phyloP scores from a whole-genome alignment of 768 basidiomycete species.

The Trametes meyenii region DNA sequence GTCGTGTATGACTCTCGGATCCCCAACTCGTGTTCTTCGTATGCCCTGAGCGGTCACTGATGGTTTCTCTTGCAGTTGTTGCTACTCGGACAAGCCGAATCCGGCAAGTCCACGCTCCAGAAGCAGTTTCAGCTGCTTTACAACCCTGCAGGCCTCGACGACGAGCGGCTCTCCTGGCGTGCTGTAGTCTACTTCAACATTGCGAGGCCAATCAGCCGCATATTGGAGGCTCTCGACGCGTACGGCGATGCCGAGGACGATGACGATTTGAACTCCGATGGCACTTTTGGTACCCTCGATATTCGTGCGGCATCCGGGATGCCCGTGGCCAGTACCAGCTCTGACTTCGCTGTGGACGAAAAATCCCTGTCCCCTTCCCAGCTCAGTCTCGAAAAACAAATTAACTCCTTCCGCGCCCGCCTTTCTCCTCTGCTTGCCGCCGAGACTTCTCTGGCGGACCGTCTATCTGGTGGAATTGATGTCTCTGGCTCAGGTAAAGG shows the following conservation, averaged over 20 bases:
- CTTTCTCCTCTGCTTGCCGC: conserved; percentile 62
- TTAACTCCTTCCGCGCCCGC: conserved; percentile 51
- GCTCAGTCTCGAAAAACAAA: conserved; percentile 24
- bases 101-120: conserved; percentile 81
- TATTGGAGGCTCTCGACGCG: conserved; percentile 38
- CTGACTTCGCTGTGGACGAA: conserved; percentile 7
- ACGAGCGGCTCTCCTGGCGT: conserved; percentile 74
- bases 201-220: conserved; percentile 42
- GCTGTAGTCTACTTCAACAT: conserved; percentile 85
- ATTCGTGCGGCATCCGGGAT: conserved; percentile 4
- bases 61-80: conserved; percentile 74
- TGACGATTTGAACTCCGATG: conserved; percentile 53
- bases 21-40: neutral
- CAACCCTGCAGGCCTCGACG: conserved; percentile 67
- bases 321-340: conserved; percentile 11
- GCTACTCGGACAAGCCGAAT: conserved; percentile 77
- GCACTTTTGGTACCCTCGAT: conserved; percentile 26
- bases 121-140: conserved; percentile 86
- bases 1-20: neutral
- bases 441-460: conserved; percentile 67
- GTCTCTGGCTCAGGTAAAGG: conserved; percentile 74
- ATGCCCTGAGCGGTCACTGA: conserved; percentile 58
- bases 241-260: conserved; percentile 46
- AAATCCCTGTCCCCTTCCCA: conserved; percentile 21
- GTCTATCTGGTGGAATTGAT: conserved; percentile 72